Conservation (phyloP, 2,329 filamentous ascomycete species). For the Hymenoscyphus fraxineus region DNA sequence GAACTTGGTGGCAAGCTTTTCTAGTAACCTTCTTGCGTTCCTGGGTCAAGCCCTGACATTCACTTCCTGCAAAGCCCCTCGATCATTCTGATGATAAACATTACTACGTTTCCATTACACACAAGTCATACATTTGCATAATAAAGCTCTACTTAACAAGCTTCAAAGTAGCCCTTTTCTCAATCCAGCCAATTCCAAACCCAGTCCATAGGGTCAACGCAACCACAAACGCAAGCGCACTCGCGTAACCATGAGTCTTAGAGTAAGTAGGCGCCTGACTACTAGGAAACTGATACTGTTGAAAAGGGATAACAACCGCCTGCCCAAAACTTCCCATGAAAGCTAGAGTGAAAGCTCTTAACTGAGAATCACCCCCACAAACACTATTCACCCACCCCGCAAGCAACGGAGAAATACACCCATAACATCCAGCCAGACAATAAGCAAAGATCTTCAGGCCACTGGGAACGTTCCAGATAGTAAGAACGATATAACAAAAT, state of each 20-base stretch:
- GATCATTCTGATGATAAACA: too few relatives aligned
- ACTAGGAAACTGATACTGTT: conserved; percentile 36
- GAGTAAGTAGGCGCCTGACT: conserved; percentile 34
- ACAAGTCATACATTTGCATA: too few relatives aligned
- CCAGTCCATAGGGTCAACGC: background rate
- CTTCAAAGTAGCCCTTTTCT: background rate
- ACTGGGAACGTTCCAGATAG: conserved; percentile 34
- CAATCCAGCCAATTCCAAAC: conserved; percentile 7
- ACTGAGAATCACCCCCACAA: conserved; percentile 35
- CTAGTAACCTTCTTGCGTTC: too few relatives aligned
- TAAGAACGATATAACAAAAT: conserved; percentile 35
- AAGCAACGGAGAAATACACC: conserved; percentile 37
- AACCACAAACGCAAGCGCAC: conserved; percentile 6
- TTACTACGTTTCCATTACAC: too few relatives aligned
- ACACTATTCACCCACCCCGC: conserved; percentile 38
- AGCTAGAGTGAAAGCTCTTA: conserved; percentile 36
- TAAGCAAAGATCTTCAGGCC: conserved; percentile 36
- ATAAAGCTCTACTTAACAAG: background rate
- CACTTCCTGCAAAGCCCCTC: too few relatives aligned
- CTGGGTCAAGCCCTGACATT: too few relatives aligned
- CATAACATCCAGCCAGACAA: conserved; percentile 37
- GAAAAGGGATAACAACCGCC: conserved; percentile 34
- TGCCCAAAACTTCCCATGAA: conserved; percentile 36
- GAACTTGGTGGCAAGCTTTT: too few relatives aligned
- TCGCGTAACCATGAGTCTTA: conserved; percentile 8